Evolutionary conservation across 2,329 filamentous ascomycete species (phyloP), one percentile per base, ranked within the genome.

Genomic region (Fonsecaea nubica): DNA sequence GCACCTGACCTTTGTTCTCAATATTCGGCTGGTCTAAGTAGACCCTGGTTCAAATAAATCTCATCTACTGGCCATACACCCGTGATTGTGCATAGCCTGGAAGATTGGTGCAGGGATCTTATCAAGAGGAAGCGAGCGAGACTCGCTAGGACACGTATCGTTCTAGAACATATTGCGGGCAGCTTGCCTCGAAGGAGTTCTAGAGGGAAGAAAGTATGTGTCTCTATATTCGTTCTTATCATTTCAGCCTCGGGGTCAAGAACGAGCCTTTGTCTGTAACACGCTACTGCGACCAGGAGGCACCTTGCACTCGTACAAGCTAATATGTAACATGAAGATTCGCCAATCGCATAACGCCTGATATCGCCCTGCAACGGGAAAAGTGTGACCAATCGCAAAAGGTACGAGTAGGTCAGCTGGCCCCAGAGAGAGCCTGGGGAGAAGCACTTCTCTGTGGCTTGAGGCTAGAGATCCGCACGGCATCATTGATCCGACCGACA

Each of bases 351-450:
- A 18, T 13, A 12, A 25, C 7, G 7, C 32, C 33, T 61, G 45
- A 40, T 61, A 61, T 61, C 58, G 32, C 58, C 32, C 25, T 52
- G 48, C 58, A 40, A 42, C 12, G 9, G 42, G 30, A 45, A 50
- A n/a, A 35, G 5, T 50, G 57, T 40, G 40, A 30, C 48, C 32
- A 8, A 53, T n/a, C 18, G 32, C 18, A 21, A 50, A 50, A 21
- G 36, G 25, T 25, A 25, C 25, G 25, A 25, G 25, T 53, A 61
- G 58, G 45, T 53, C 58, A 61, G 58, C 48, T 61, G 58, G 18
- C 21, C 25, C 10, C 18, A 33, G 15, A 12, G 21, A 40, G 21
- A 30, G n/a, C 36, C 18, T 4, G 21, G 2, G 30, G 13, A 38
- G 58, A 35, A 45, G 25, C 32, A 38, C 8, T 9, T 40, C 25